Base-by-base conservation (phyloP, 306 rosid genomes). In the Luffa aegyptiaca region DNA sequence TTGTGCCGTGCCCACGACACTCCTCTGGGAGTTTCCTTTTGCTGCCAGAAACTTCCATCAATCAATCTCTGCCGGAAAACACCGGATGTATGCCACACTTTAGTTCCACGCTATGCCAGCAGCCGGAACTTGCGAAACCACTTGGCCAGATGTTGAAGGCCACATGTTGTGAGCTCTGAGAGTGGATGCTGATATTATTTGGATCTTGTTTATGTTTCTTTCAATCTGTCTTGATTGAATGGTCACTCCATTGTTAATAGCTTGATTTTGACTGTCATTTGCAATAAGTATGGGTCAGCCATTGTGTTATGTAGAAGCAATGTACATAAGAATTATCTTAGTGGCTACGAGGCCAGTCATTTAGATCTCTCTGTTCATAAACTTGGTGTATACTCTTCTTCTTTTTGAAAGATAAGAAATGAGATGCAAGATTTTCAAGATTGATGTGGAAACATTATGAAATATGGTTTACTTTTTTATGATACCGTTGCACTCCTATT, bases 31-130 rank as follows among this genome's bases (percentile, higher is more conserved):
- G 75, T 85, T 59, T 33, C 86, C 52, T 86, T 90, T 78, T 87
- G 93, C 85, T 90, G 90, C 88, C 93, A 86, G 73, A 86, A 86
- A 77, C 81, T 94, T 82, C 84, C 92, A 37, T 90, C 92, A 1
- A 80, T 92, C 11, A 82, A 79, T 79, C 85, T 88, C 26, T 95
- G 98, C 81, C 75, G 88, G 83, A 86, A 97, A 86, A 86, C 79
- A 21, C 79, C 94, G 3, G 89, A 90, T 8, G 82, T 93, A 62
- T 84, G 83, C 82, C 84, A 89, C 39, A 88, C 93, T 0, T 82
- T 93, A 53, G 85, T 90, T 77, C 93, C 97, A 44, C 71, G 86
- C 73, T 26, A 9, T 62, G 66, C 36, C 0, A 80, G 79, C 0
- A 80, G 79, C 83, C 78, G 84, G 41, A 89, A 81, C 83, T 16